phyloP scores from a whole-genome alignment of 768 basidiomycete genomes.

The Lyophyllum shimeji region DNA sequence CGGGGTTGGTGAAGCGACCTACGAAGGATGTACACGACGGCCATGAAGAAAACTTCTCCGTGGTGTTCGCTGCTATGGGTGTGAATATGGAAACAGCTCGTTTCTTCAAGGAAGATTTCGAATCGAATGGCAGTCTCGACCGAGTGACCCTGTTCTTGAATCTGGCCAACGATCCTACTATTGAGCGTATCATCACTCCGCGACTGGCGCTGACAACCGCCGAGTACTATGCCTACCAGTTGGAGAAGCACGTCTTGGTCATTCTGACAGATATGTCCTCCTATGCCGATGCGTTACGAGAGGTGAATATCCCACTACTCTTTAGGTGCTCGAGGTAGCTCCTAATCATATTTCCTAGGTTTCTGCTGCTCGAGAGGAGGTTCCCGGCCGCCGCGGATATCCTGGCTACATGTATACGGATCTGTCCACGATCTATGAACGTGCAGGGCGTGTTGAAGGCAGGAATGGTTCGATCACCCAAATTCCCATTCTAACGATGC shows the following conservation, averaged over 20 bases:
- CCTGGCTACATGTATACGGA: constrained; percentile 99
- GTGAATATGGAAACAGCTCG: constrained; percentile 99
- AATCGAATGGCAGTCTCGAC: constrained; percentile 96
- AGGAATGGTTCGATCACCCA: constrained; percentile 99
- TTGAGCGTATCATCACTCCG: constrained; percentile 99
- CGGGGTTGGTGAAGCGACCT: constrained; percentile 94
- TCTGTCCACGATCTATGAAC: constrained; percentile 98
- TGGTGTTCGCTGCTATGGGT: constrained; percentile 99
- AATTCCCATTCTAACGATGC: constrained; percentile 99
- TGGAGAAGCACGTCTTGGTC: constrained; percentile 99
- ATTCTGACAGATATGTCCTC: constrained; percentile 99
- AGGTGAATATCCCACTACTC: constrained; percentile 47
- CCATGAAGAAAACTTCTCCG: constrained; percentile 99
- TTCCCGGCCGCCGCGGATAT: constrained; percentile 99
- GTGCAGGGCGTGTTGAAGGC: constrained; percentile 96
- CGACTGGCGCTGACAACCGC: constrained; percentile 97
- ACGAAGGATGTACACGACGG: constrained; percentile 98
- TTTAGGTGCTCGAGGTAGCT: constrained; percentile 1
- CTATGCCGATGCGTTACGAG: constrained; percentile 94
- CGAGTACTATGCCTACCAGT: constrained; percentile 98
- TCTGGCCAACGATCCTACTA: constrained; percentile 97
- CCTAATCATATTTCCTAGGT: constrained; percentile 49
- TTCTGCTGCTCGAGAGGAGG: constrained; percentile 98
- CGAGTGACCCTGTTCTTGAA: constrained; percentile 98
- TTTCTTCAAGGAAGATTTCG: constrained; percentile 99